Base-by-base conservation (phyloP, 208 protist genomes). In the Jaenimonas drosophilae region DNA sequence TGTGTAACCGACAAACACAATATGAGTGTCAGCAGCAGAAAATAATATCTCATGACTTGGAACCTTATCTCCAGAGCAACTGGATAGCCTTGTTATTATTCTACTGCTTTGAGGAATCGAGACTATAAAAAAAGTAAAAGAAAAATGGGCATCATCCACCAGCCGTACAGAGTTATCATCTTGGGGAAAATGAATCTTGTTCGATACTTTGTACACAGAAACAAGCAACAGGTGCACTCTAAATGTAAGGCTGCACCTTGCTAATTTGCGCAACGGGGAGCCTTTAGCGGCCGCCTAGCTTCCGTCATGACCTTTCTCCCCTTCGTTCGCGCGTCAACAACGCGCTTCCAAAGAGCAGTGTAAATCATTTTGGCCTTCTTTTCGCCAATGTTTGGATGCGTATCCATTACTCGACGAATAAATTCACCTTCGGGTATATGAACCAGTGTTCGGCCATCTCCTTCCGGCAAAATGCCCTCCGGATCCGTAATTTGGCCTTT, bases 301-400 rank as follows among this genome's bases (percentile, higher is more conserved):
- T 75, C 63, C 21, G 76, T 86, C 75, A 94, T 91, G 16, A 88
- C 76, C 49, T 94, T 88, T 9, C 86, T 58, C 19, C 76, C 76
- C 46, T 88, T 88, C 32, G 82, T 94, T 33, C 83, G 62, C 14
- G 86, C 73, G 56, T 94, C 86, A 0, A 91, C 82, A 59, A 94
- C 58, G 45, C 75, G 70, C 53, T 87, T 81, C 82, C 86, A 94
- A 7, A 94, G 25, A 17, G 59, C 62, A 0, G 79, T 91, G 58
- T 94, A 94, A 38, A 94, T 80, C 60, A 83, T 81, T 53, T 91
- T 89, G 14, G 86, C 86, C 39, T 64, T 76, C 33, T 91, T 91
- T 49, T 89, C 80, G 9, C 51, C 54, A 21, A 94, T 85, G 39
- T 70, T 69, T 3, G 70, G 60, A 54, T 88, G 78, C 2, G 68